Conservation (phyloP, 2,329 filamentous ascomycete species). For the Fusarium sp. region DNA sequence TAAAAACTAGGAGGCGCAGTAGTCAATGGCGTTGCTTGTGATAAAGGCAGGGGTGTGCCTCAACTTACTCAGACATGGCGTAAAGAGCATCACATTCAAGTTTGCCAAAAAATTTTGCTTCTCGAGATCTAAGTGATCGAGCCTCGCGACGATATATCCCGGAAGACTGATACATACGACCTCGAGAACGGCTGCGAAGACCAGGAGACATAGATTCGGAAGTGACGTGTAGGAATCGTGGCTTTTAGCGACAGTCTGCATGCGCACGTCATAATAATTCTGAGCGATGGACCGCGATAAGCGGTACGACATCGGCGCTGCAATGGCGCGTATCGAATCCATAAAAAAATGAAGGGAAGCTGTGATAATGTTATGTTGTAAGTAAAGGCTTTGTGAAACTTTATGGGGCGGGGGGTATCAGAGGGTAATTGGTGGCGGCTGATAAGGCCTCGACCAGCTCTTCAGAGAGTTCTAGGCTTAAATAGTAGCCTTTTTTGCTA, state of each 20-base stretch:
- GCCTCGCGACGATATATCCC: conserved; percentile 89
- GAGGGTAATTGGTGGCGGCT: too few species aligned
- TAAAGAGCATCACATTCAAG: conserved; percentile 95
- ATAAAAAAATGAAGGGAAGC: too few species aligned
- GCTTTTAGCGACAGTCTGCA: conserved; percentile 56
- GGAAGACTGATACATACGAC: conserved; percentile 95
- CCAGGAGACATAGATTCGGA: conserved; percentile 78
- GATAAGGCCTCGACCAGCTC: too few species aligned
- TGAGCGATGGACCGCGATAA: conserved; percentile 44
- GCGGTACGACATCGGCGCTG: too few species aligned
- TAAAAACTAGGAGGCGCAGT: conserved; percentile 76
- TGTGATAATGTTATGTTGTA: too few species aligned
- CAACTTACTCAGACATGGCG: conserved; percentile 86
- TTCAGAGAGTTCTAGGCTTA: too few species aligned
- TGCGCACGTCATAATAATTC: conserved; percentile 56
- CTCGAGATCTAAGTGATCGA: conserved; percentile 94
- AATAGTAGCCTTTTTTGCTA: too few species aligned
- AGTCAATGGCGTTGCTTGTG: conserved; percentile 37
- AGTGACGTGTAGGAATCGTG: conserved; percentile 73
- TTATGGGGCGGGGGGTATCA: too few species aligned
- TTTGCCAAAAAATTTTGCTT: conserved; percentile 98
- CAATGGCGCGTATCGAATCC: too few species aligned
- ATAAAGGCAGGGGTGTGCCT: background rate
- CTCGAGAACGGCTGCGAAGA: conserved; percentile 94
- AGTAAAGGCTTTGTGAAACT: too few species aligned